Base-by-base conservation (phyloP, 768 basidiomycete species). In the Rhodotorula sphaerocarpa region DNA sequence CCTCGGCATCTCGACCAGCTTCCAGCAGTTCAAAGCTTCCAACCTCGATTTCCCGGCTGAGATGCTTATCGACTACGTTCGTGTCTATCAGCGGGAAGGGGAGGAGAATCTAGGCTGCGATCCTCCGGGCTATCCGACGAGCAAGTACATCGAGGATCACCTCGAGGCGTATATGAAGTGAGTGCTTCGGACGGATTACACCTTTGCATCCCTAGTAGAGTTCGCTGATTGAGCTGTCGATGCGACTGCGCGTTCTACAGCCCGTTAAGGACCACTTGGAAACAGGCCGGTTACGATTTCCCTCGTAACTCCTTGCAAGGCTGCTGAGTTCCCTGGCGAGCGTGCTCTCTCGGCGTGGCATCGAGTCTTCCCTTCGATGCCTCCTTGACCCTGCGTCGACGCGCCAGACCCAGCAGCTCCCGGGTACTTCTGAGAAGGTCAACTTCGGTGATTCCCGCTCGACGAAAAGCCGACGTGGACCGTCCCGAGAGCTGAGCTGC, bases 181-280 rank as follows among this genome's bases (percentile, higher is more conserved):
- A 36, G 52, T 48, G 3, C 27, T 31, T 47, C 39, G n/a, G n/a
- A 46, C 65, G 30, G 21, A 54, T 33, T 21, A 18, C 25, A 16
- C 25, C 16, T 20, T 25, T 11, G 27, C n/a, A n/a, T n/a, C n/a
- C n/a, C n/a, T n/a, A n/a, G n/a, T n/a, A n/a, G n/a, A n/a, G n/a
- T n/a, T n/a, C n/a, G n/a, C n/a, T n/a, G n/a, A n/a, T n/a, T n/a
- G n/a, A n/a, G n/a, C n/a, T n/a, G n/a, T n/a, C n/a, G n/a, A n/a
- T n/a, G n/a, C n/a, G n/a, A n/a, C n/a, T n/a, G n/a, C n/a, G n/a
- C n/a, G n/a, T n/a, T n/a, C n/a, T 1, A 31, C 81, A 95, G 61
- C 73, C 79, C 89, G 25, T 91, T 93, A 72, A 75, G 88, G 47
- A 92, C 91, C 33, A 87, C 86, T 50, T 93, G 91, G 90, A 79